Percentiles rank a stretch among this genome's conserved stretches.
Evolutionary conservation across 495 filamentous ascomycete species (phyloP).

Genomic region (Amorphotheca resinae): DNA sequence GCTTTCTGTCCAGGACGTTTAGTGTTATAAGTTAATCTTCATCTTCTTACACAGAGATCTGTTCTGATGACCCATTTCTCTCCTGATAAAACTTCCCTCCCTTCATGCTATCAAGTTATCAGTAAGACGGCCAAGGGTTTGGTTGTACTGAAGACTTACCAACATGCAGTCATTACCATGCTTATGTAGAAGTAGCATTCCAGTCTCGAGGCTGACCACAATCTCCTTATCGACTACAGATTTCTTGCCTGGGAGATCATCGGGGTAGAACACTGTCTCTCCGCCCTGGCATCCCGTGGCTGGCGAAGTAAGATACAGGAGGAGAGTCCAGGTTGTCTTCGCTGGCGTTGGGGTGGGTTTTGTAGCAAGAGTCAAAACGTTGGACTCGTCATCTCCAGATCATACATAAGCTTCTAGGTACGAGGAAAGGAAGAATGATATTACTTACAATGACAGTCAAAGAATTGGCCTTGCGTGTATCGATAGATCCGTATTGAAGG

Average conservation of each 20-base stretch:
- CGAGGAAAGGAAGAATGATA: neutral
- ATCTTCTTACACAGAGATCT: conserved; percentile 65
- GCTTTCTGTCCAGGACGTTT: too few species aligned
- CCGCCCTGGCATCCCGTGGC: conserved; percentile 61
- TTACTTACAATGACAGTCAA: conserved; percentile 68
- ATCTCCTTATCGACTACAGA: conserved; percentile 41
- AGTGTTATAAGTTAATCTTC: conserved; percentile 4
- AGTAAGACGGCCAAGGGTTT: neutral
- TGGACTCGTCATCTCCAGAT: conserved; percentile 63
- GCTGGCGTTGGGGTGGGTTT: conserved; percentile 35
- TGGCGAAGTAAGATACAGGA: conserved; percentile 71
- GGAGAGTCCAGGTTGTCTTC: conserved; percentile 83
- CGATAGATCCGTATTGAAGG: conserved; percentile 85
- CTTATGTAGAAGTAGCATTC: conserved; percentile 75
- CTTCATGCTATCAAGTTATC: conserved; percentile 48
- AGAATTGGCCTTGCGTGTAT: conserved; percentile 80
- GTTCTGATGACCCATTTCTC: conserved; percentile 92
- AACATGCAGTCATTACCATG: conserved; percentile 84
- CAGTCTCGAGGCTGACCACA: conserved; percentile 59
- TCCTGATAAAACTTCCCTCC: conserved; percentile 60
- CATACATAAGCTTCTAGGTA: neutral
- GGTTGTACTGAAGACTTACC: conserved; percentile 8
- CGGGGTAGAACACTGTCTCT: conserved; percentile 84
- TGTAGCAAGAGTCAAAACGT: conserved; percentile 45
- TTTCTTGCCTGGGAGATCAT: conserved; percentile 29